Base-by-base conservation (phyloP, 805 yeast genomes). In the Brettanomyces anomalus region DNA sequence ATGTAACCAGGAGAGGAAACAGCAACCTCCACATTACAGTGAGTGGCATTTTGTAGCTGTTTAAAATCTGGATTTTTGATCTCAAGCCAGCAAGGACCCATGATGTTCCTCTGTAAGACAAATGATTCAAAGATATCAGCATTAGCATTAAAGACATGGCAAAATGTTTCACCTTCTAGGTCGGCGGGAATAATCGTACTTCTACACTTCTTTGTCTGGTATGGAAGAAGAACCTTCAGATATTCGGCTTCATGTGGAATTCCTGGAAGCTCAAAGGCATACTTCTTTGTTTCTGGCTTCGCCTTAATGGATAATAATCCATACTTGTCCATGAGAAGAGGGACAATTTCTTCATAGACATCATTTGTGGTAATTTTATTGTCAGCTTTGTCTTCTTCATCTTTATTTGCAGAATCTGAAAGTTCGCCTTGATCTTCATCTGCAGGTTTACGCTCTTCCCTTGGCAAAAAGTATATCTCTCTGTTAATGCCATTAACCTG, bases 1-100 rank as follows among this genome's bases (percentile, higher is more conserved):
- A 85, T 64, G 19, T 56, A 58, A 20, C 46, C 51, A 8, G 93
- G 77, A 10, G 68, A 60, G 3, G 60, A 54, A 1, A 85, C 74
- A 1, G 79, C 64, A 2, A 84, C 76, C 54, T 87, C 95, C n/a
- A 85, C 71, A 43, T 76, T 75, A 62, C 95, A 85, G 64, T 89
- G 90, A 0, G 95, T 80, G 2, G 84, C 71, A 54, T 79, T 81
- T 41, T 70, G 72, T 34, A 81, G 60, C 0, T 76, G 60, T 19
- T 60, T 57, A 51, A 84, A 82, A 47, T 81, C 79, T 39, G 81
- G 82, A 40, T 75, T 71, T 36, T 71, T 67, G 41, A 93, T 70
- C 39, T 83, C 83, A 41, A 93, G 67, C 98, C 98, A 93, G 60
- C 97, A 88, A 3, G 98, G 98, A 8, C 98, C 98, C 96, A 87